Evolutionary conservation across 495 filamentous ascomycete genomes (phyloP), one percentile per base, ranked within the genome.

Genomic region (Trichoderma gamsii): DNA sequence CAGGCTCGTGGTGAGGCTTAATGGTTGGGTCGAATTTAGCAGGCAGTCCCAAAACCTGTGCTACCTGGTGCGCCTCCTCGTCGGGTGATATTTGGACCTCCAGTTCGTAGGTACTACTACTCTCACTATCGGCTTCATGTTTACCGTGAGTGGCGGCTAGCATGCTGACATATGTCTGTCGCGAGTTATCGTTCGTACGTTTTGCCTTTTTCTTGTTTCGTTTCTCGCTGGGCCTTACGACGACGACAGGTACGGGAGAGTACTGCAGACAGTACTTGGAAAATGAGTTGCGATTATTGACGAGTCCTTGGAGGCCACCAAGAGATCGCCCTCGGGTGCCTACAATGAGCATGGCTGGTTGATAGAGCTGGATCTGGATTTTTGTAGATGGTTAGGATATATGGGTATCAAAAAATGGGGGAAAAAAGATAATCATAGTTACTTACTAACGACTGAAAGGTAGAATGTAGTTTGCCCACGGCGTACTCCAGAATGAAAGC

Each of bases 251-350:
- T 23, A 99, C 91, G 1, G 95, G 95, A 9, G 92, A 97, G 77
- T 96, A 91, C 75, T 98, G 94, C 15, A 97, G 84, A 71, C 95
- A 97, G 80, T 96, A 99, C 73, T 97, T 97, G 35, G 92, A 97
- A 67, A 98, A 92, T 0, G 92, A 97, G 70, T 92, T 95, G 38
- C 83, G 81, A 59, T 83, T 82, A 16, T 90, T 90, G 35, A 97
- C 84, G n/a, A 98, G 84, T 61, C 91, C 90, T 77, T 97, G 93
- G 38, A 98, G 85, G 64, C 95, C 93, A 49, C 91, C 91, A 7
- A 97, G 82, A 64, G 88, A 93, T 66, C 92, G 87, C 59, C 95
- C 95, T 69, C 90, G 85, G 3, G 95, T 98, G 43, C 95, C 95
- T 27, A 99, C 95, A 38, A 99, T 86, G n/a, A 99, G 86, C 79